Conservation (phyloP, 2,329 filamentous ascomycete species). For the Orbilia brochopaga region DNA sequence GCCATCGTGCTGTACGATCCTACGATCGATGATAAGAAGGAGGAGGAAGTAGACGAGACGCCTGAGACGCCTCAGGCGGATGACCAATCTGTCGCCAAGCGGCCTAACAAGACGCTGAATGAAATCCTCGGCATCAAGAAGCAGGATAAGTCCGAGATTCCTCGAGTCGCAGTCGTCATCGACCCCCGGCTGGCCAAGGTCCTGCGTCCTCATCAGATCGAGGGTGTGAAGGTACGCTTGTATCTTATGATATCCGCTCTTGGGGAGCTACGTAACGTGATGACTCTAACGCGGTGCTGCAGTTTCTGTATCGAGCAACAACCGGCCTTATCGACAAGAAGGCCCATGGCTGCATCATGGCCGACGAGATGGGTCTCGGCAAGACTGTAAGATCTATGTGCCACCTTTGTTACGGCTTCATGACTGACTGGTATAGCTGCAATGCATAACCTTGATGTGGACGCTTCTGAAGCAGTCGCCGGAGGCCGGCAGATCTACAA, state of each 20-base stretch:
- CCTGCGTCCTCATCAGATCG: slow-evolving; percentile 92
- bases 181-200: slow-evolving; percentile 89
- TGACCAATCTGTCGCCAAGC: slow-evolving; percentile 72
- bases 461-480: slow-evolving; percentile 94
- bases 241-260: neutral
- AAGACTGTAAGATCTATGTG: slow-evolving; percentile 70
- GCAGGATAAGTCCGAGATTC: slow-evolving; percentile 72
- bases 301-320: slow-evolving; percentile 90
- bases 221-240: slow-evolving; percentile 76
- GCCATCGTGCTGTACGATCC: slow-evolving; percentile 95
- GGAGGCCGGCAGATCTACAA: slow-evolving; percentile 88
- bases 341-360: slow-evolving; percentile 98
- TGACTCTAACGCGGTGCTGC: slow-evolving; percentile 52
- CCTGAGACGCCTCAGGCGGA: slow-evolving; percentile 61
- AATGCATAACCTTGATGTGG: slow-evolving; percentile 97
- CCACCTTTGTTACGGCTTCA: slow-evolving; percentile 10
- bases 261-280: neutral
- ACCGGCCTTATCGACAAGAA: slow-evolving; percentile 94
- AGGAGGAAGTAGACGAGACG: slow-evolving; percentile 64
- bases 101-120: slow-evolving; percentile 87
- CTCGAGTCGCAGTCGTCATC: slow-evolving; percentile 95
- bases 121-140: slow-evolving; percentile 93
- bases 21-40: slow-evolving; percentile 81
- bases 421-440: slow-evolving; percentile 61
- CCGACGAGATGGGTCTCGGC: slow-evolving; percentile 96